phyloP scores from a whole-genome alignment of 805 yeast species.

The Wickerhamomyces strasburgensis region DNA sequence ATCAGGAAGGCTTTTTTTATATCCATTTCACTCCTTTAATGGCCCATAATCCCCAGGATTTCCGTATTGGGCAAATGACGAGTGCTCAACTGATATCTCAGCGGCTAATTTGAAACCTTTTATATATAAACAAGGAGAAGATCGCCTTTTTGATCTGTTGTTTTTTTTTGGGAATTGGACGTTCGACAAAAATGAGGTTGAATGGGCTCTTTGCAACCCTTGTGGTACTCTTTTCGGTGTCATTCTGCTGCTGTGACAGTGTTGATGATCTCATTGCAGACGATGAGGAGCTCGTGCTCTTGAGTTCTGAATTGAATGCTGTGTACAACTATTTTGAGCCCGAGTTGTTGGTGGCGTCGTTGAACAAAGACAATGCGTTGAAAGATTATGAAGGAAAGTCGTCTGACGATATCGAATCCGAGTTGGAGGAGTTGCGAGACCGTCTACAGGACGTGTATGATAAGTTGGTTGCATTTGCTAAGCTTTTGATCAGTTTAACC shows the following conservation, averaged over 20 bases:
- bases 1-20: slow-evolving; percentile 4
- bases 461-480: slow-evolving; percentile 12
- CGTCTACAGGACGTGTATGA: slow-evolving; percentile 13
- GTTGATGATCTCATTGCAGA: slow-evolving; percentile 11
- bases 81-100: too few species aligned
- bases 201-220: not conserved
- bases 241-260: not conserved
- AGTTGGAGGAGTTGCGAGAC: slow-evolving; percentile 9
- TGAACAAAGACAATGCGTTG: slow-evolving; percentile 6
- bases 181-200: not conserved
- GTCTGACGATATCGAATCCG: slow-evolving; percentile 10
- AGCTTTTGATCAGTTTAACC: slow-evolving; percentile 12
- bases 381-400: slow-evolving; percentile 8
- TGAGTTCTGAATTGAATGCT: slow-evolving; percentile 12
- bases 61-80: too few species aligned
- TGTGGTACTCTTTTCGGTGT: not conserved
- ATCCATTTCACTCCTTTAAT: slow-evolving; percentile 7
- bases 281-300: slow-evolving; percentile 11
- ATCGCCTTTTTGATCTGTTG: not conserved
- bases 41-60: not conserved
- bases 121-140: not conserved
- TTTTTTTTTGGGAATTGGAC: too few species aligned
- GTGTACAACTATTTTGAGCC: slow-evolving; percentile 13
- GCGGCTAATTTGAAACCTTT: slow-evolving; percentile 14
- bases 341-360: slow-evolving; percentile 10